Evolutionary conservation across 805 yeast species (phyloP).

Genomic region (Torulaspora indica): DNA sequence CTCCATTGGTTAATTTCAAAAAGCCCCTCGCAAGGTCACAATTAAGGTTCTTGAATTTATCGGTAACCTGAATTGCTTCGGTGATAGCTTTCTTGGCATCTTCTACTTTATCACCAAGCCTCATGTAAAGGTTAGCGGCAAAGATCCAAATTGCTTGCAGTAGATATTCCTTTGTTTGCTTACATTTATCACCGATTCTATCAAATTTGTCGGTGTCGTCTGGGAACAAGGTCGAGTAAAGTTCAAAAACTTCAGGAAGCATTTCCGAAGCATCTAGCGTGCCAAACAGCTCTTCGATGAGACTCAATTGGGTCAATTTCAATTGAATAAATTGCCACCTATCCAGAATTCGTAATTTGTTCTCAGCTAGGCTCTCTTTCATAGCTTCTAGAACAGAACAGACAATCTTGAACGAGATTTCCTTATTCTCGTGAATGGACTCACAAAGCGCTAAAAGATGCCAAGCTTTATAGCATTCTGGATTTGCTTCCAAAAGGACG

Average conservation of each 20-base stretch:
- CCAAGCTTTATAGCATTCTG: constrained; percentile 59
- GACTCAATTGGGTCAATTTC: constrained; percentile 67
- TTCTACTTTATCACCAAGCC: constrained; percentile 39
- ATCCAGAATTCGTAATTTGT: constrained; percentile 17
- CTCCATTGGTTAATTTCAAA: constrained; percentile 37
- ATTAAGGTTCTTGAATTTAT: constrained; percentile 36
- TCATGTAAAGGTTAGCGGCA: constrained; percentile 59
- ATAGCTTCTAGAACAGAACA: constrained; percentile 48
- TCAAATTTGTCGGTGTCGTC: constrained; percentile 10
- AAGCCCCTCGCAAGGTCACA: constrained; percentile 27
- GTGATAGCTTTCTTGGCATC: constrained; percentile 69
- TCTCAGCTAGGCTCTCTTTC: constrained; percentile 28
- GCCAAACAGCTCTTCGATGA: constrained; percentile 61
- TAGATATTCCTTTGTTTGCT: constrained; percentile 36
- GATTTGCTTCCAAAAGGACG: constrained; percentile 45
- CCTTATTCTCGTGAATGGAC: constrained; percentile 54
- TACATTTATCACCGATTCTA: constrained; percentile 16
- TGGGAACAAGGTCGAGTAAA: constrained; percentile 49
- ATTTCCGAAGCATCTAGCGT: constrained; percentile 54
- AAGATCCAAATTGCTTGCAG: constrained; percentile 71
- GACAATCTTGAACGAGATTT: constrained; percentile 53
- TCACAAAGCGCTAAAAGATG: constrained; percentile 61
- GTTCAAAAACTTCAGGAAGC: constrained; percentile 60
- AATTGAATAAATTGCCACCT: constrained; percentile 57
- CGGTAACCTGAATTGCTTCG: constrained; percentile 61